These are phyloP conservation scores for Nicotiana undulata DNA, from an alignment of 257 asterid genomes.

Conservation along the genomic window DNA sequence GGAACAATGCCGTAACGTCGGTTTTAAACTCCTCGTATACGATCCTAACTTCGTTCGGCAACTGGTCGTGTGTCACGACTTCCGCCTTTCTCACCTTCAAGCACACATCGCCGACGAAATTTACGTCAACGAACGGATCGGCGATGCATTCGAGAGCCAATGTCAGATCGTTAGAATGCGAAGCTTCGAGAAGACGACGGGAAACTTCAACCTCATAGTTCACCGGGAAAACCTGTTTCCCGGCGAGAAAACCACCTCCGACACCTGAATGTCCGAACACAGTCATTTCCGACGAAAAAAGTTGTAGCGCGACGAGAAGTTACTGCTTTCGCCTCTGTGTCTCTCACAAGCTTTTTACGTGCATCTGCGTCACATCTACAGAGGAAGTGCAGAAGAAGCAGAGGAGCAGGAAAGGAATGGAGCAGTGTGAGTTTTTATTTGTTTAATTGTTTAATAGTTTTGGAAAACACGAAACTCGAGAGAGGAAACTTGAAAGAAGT, in stretches of 20 bases:
- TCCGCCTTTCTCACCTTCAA: slow-evolving; percentile 54
- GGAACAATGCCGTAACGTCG: slow-evolving; percentile 70
- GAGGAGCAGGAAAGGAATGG: slow-evolving; percentile 5
- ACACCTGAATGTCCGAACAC: slow-evolving; percentile 42
- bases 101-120: slow-evolving; percentile 56
- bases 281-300: slow-evolving; percentile 20
- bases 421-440: slow-evolving; percentile 6
- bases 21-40: slow-evolving; percentile 54
- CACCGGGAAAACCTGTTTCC: slow-evolving; percentile 68
- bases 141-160: slow-evolving; percentile 45
- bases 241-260: slow-evolving; percentile 46
- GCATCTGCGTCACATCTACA: not conserved
- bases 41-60: slow-evolving; percentile 40
- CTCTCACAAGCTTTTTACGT: not conserved
- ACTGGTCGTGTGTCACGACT: slow-evolving; percentile 42
- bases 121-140: slow-evolving; percentile 69
- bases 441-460: not conserved
- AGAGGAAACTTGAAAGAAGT: slow-evolving; percentile 37
- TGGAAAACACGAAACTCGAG: slow-evolving; percentile 12
- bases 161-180: slow-evolving; percentile 44
- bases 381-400: not conserved
- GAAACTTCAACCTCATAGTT: slow-evolving; percentile 68
- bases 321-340: not conserved
- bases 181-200: slow-evolving; percentile 57
- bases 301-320: not conserved